Evolutionary conservation across 2,329 filamentous ascomycete species (phyloP).

Genomic region (Cladorrhinum sp.): DNA sequence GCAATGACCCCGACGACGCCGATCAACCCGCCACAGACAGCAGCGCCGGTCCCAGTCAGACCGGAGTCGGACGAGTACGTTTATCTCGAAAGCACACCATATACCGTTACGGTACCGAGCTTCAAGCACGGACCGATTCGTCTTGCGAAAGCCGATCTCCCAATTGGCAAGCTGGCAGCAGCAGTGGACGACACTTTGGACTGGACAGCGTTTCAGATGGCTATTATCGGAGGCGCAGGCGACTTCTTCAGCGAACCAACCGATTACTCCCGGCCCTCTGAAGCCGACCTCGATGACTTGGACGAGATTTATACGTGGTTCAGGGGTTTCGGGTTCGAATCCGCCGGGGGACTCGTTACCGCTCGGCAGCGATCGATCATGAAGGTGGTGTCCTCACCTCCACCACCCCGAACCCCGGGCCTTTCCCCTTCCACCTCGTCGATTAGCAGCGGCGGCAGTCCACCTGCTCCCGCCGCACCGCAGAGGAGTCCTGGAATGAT

Average conservation of each 20-base stretch:
- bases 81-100: constrained; percentile 48
- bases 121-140: constrained; percentile 57
- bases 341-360: constrained; percentile 38
- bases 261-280: constrained; percentile 36
- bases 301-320: constrained; percentile 53
- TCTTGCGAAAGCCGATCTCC: constrained; percentile 44
- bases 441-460: background rate
- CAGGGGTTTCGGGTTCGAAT: constrained; percentile 46
- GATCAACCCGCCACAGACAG: constrained; percentile 17
- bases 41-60: constrained; percentile 3
- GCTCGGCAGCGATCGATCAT: background rate
- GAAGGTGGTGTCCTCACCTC: background rate
- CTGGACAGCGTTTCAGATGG: constrained; percentile 65
- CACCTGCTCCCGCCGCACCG: background rate
- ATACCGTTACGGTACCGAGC: constrained; percentile 46
- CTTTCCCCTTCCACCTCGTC: constrained; percentile 1
- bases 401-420: constrained; percentile 2
- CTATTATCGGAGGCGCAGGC: constrained; percentile 56
- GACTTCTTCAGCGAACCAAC: constrained; percentile 47
- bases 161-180: constrained; percentile 30
- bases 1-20: constrained; percentile 27
- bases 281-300: constrained; percentile 43
- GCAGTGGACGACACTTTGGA: constrained; percentile 53
- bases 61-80: constrained; percentile 41
- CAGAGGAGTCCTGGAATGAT: constrained; percentile 12